Evolutionary conservation across 768 basidiomycete species (phyloP), one percentile per base, ranked within the genome.

Genomic region (Psilocybe cubensis): DNA sequence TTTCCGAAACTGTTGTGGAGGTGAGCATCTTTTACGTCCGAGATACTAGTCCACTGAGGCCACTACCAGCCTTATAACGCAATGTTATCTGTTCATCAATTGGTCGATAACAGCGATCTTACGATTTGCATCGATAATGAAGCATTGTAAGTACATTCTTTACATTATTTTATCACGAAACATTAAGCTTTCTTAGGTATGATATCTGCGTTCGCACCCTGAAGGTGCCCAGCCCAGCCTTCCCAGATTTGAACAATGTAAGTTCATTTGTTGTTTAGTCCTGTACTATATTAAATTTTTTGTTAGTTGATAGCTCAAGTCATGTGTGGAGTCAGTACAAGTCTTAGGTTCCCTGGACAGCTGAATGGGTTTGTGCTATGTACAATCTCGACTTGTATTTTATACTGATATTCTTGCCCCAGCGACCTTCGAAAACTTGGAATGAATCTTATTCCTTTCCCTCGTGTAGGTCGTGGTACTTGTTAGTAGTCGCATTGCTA

Each of bases 391-490:
- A 5, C 12, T 33, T 20, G 9, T 46, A 27, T 6, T 12, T 17
- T 35, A 51, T 38, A 18, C 56, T 53, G 8, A 56, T 56, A 17
- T 35, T 20, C 6, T 20, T 59, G 41, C 54, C 48, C 20, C 59
- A 92, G 90, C 43, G 94, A 96, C 67, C 77, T 96, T 31, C 85
- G 94, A 54, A 96, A 96, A 71, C 83, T 98, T 43, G 92, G 85
- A 46, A 88, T 96, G 84, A 98, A 98, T 74, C 82, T 98, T 51
- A 81, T 98, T 59, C 96, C 96, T 0, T 99, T 98, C 83, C 96
- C 96, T 63, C 94, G 95, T 58, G 90, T 91, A 72, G 51, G 84
- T 74, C 21, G 18, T 4, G 14, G 33, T 41, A 57, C 40, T 18
- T 25, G 14, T 31, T 2, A 33, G 14, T 3, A 12, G 33, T 11